Evolutionary conservation across 352 stramenopile genomes (phyloP).

Genomic region (Phytopythium sindhum): DNA sequence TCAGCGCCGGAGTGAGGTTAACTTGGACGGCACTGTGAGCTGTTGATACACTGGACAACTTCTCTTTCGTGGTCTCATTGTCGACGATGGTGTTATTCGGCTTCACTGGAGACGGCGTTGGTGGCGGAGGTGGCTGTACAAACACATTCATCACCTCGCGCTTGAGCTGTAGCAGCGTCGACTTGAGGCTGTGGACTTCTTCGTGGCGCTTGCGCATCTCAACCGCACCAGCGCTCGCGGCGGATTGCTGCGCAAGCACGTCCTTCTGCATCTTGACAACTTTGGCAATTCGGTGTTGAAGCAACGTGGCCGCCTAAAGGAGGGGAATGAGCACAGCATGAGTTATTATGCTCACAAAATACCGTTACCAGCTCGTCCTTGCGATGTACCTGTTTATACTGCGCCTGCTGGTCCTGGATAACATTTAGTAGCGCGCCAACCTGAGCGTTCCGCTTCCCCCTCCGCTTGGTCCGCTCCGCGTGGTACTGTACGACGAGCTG

Average conservation of each 20-base stretch:
- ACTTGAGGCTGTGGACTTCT: conserved; percentile 33
- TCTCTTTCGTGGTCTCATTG: background rate
- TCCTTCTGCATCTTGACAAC: conserved; percentile 20
- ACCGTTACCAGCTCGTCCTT: background rate
- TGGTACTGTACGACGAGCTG: conserved; percentile 25
- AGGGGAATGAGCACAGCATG: background rate
- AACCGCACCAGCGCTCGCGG: conserved; percentile 5
- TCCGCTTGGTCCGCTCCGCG: conserved; percentile 16
- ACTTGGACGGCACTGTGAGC: background rate
- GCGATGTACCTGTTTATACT: conserved; percentile 28
- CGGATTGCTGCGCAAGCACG: background rate
- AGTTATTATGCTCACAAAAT: background rate
- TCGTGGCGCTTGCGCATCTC: conserved; percentile 14
- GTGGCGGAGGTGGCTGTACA: background rate
- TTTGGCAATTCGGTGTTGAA: conserved; percentile 20
- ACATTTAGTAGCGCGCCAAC: conserved; percentile 30
- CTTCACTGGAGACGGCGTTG: background rate
- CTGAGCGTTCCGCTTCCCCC: conserved; percentile 13
- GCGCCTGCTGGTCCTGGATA: conserved; percentile 37
- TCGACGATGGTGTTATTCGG: background rate
- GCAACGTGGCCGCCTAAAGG: conserved; percentile 17
- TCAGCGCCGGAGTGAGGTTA: no score
- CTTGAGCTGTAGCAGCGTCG: conserved; percentile 35
- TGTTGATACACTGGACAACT: background rate
- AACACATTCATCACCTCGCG: conserved; percentile 13